These are phyloP conservation scores for Groenewaldozyma salmanticensis DNA, from an alignment of 805 yeast genomes.

Conservation along the genomic window DNA sequence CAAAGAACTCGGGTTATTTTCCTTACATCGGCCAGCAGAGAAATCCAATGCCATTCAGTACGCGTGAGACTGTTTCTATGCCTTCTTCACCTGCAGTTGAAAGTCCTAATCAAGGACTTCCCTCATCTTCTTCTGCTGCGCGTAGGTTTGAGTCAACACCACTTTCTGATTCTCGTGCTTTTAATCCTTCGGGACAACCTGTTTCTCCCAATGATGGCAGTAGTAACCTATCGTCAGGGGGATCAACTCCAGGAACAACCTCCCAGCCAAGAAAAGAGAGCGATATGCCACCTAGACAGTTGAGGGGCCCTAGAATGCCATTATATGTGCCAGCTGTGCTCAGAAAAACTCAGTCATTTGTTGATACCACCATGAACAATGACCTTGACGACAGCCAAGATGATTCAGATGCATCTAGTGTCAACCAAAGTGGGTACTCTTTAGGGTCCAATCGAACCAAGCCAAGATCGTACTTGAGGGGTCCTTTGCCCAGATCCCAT, in stretches of 20 bases:
- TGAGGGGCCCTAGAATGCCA: conserved; percentile 75
- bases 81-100: neutral
- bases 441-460: neutral
- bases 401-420: neutral
- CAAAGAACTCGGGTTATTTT: neutral
- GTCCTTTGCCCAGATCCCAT: conserved; percentile 26
- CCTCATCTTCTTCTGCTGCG: neutral
- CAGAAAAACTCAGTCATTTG: conserved; percentile 31
- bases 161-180: no score
- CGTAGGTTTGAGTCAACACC: neutral
- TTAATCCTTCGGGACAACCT: no score
- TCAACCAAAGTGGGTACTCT: neutral
- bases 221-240: neutral
- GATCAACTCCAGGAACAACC: neutral
- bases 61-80: neutral
- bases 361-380: conserved; percentile 1
- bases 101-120: neutral
- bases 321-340: conserved; percentile 86
- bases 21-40: neutral
- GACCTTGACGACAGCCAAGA: neutral
- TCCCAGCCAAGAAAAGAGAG: neutral
- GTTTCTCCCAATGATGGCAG: no score
- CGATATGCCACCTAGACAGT: conserved; percentile 44
- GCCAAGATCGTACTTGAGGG: neutral
- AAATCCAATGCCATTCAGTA: neutral